Evolutionary conservation across 805 yeast species (phyloP).

Genomic region (Saturnispora sanitii): DNA sequence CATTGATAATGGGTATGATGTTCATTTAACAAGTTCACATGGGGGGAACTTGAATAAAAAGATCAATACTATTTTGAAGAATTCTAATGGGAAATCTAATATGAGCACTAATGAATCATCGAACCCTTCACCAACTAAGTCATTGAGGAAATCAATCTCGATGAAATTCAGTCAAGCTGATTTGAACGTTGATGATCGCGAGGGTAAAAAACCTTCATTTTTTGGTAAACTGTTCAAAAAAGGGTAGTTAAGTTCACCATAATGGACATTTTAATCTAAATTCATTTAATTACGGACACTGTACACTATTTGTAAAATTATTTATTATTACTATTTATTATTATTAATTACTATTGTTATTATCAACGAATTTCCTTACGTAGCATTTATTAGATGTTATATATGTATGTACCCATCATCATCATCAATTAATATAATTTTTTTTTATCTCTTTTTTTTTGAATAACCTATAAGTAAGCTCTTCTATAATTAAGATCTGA

Average conservation of each 20-base stretch:
- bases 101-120: not conserved
- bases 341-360: not conserved
- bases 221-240: conserved; percentile 4
- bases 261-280: not conserved
- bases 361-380: too few species aligned
- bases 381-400: too few species aligned
- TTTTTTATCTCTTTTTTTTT: too few species aligned
- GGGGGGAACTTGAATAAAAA: not conserved
- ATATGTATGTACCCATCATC: too few species aligned
- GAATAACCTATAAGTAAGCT: too few species aligned
- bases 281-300: too few species aligned
- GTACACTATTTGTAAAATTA: too few species aligned
- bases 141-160: conserved; percentile 4
- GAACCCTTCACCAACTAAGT: not conserved
- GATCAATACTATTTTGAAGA: not conserved
- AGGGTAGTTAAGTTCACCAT: not conserved
- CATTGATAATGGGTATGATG: not conserved
- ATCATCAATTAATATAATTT: too few species aligned
- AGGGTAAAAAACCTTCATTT: not conserved
- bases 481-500: too few species aligned
- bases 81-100: not conserved
- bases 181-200: not conserved
- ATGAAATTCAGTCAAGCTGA: conserved; percentile 1
- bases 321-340: not conserved
- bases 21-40: not conserved